These are phyloP conservation scores for Rhynchosporium agropyri DNA, from an alignment of 2,329 filamentous ascomycete species.

Conservation along the genomic window DNA sequence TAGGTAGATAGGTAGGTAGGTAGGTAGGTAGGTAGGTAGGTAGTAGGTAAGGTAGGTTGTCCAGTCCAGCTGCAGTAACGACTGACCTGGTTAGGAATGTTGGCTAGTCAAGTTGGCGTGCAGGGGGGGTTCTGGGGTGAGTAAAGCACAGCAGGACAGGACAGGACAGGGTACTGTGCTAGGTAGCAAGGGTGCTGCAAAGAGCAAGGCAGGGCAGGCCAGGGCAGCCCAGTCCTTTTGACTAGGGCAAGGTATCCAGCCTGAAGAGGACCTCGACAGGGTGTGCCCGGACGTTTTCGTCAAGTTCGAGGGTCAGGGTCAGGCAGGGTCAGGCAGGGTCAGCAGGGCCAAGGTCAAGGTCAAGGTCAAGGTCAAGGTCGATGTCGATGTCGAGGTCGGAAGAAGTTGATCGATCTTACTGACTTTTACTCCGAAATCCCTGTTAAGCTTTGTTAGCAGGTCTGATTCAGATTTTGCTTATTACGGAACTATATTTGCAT, in stretches of 20 bases:
- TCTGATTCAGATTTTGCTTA: too few relatives aligned
- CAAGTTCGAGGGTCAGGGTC: neutral
- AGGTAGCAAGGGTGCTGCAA: neutral
- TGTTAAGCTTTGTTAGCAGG: too few relatives aligned
- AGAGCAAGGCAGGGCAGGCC: conserved; percentile 1
- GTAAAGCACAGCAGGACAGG: neutral
- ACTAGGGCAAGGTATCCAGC: conserved; percentile 1
- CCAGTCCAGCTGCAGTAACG: neutral
- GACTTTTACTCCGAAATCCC: too few relatives aligned
- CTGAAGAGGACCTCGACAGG: conserved; percentile 7
- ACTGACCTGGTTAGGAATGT: conserved; percentile 13
- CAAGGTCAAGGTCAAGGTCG: too few relatives aligned
- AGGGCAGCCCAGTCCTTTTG: neutral
- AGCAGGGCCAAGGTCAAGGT: neutral
- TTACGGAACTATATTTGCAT: too few relatives aligned
- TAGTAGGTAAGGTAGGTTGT: neutral
- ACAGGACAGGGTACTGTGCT: conserved; percentile 2
- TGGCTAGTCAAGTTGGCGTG: conserved; percentile 19
- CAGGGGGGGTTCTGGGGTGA: neutral
- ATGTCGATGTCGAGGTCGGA: too few relatives aligned
- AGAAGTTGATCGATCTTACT: too few relatives aligned
- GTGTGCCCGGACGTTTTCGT: conserved; percentile 17
- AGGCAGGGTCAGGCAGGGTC: neutral
- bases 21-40: too few relatives aligned
- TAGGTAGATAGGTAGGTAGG: too few relatives aligned